These are phyloP conservation scores for Coniella vitis DNA, from an alignment of 2,329 filamentous ascomycete genomes.

Conservation along the genomic window DNA sequence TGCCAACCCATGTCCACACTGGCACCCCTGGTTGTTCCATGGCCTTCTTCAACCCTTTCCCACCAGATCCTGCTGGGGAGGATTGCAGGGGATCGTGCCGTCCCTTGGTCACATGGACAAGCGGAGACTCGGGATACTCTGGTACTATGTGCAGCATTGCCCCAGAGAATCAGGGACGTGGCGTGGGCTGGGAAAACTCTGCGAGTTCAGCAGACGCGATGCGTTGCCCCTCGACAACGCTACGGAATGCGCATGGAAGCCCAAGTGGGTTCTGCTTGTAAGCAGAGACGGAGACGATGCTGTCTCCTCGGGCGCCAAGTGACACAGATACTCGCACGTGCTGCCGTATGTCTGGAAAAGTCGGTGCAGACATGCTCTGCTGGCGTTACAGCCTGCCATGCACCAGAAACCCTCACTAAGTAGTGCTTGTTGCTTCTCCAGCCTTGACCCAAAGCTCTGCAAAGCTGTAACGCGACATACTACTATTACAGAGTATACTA, in stretches of 20 bases:
- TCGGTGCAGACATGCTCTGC: too few relatives aligned
- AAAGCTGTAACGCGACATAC: too few relatives aligned
- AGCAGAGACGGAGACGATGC: background rate
- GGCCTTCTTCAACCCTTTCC: slow-evolving; percentile 5
- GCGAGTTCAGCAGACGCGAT: background rate
- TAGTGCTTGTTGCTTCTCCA: too few relatives aligned
- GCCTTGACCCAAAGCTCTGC: too few relatives aligned
- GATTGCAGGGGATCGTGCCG: background rate
- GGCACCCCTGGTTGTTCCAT: background rate
- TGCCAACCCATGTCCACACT: background rate
- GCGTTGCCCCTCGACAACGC: background rate
- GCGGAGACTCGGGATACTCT: background rate
- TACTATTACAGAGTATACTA: too few relatives aligned
- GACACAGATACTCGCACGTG: background rate
- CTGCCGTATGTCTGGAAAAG: too few relatives aligned
- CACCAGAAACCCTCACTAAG: too few relatives aligned
- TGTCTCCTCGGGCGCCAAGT: slow-evolving; percentile 2
- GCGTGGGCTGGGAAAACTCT: background rate
- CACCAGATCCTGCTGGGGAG: slow-evolving; percentile 1
- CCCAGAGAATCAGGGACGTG: background rate
- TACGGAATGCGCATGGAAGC: slow-evolving; percentile 7
- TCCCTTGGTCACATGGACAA: background rate
- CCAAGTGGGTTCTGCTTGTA: slow-evolving; percentile 1
- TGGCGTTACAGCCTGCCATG: slow-evolving; percentile 3
- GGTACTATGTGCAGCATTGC: too few relatives aligned